Percentiles rank a stretch among this genome's conserved stretches.
Conservation (phyloP, 1,139 yeast genomes). For the Kodamaea sp. region DNA sequence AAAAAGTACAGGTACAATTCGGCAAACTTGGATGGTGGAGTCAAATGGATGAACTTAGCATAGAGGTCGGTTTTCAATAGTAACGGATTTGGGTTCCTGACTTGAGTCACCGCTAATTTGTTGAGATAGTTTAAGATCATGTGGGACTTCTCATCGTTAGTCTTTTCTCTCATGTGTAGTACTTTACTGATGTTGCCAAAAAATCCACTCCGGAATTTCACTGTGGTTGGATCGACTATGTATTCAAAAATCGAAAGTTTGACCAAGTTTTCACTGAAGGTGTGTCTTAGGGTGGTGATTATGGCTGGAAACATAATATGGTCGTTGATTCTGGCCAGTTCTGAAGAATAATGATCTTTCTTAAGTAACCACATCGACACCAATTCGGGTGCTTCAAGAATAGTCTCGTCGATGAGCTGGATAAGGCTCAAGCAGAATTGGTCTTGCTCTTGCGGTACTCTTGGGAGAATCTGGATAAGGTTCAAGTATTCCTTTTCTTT, state of each 20-base stretch:
- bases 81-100: constrained; percentile 27
- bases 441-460: constrained; percentile 27
- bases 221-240: constrained; percentile 25
- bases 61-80: constrained; percentile 21
- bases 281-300: constrained; percentile 13
- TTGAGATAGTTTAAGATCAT: constrained; percentile 27
- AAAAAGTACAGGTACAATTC: constrained; percentile 36
- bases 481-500: constrained; percentile 24
- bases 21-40: constrained; percentile 22
- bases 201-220: constrained; percentile 19
- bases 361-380: constrained; percentile 23
- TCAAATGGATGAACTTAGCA: constrained; percentile 20
- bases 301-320: constrained; percentile 9
- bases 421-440: constrained; percentile 31
- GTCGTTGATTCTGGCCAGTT: neutral
- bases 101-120: constrained; percentile 22
- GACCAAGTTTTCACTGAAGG: constrained; percentile 22
- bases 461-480: constrained; percentile 28
- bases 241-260: constrained; percentile 31
- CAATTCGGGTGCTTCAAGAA: constrained; percentile 27
- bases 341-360: constrained; percentile 15
- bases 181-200: constrained; percentile 24
- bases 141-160: constrained; percentile 16
- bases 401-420: constrained; percentile 29
- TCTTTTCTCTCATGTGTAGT: constrained; percentile 14